Conservation (phyloP, 495 filamentous ascomycete species). For the Pyrenula massariospora region DNA sequence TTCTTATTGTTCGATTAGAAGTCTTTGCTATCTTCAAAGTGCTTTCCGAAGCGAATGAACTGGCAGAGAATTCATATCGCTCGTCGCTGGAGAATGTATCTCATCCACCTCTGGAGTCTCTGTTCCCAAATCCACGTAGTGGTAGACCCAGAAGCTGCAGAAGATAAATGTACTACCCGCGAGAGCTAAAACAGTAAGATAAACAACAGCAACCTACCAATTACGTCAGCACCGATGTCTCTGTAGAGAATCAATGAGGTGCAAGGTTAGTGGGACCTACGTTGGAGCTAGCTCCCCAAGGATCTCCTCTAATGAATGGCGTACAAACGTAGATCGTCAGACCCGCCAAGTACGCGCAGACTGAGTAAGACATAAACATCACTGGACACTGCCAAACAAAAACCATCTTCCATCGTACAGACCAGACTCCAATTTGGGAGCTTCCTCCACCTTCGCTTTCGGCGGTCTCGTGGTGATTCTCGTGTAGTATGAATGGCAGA, state of each 20-base stretch:
- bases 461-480: not conserved
- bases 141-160: constrained; percentile 18
- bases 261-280: constrained; percentile 3
- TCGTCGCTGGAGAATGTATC: not conserved
- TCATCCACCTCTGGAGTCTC: not conserved
- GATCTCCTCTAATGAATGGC: constrained; percentile 7
- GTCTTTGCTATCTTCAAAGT: no score
- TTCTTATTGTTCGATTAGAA: no score
- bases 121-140: constrained; percentile 13
- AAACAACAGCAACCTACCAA: constrained; percentile 13
- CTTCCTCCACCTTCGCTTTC: not conserved
- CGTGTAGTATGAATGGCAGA: constrained; percentile 4
- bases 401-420: constrained; percentile 14
- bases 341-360: constrained; percentile 13
- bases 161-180: constrained; percentile 11
- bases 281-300: constrained; percentile 3
- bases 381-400: constrained; percentile 20
- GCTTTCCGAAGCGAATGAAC: no score
- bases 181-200: constrained; percentile 6
- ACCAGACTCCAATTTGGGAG: constrained; percentile 1
- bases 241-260: not conserved
- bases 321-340: constrained; percentile 16
- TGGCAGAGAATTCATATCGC: no score
- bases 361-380: constrained; percentile 19
- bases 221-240: not conserved